These are phyloP conservation scores for Colletotrichum sp. DNA, from an alignment of 2,329 filamentous ascomycete species.

Conservation along the genomic window DNA sequence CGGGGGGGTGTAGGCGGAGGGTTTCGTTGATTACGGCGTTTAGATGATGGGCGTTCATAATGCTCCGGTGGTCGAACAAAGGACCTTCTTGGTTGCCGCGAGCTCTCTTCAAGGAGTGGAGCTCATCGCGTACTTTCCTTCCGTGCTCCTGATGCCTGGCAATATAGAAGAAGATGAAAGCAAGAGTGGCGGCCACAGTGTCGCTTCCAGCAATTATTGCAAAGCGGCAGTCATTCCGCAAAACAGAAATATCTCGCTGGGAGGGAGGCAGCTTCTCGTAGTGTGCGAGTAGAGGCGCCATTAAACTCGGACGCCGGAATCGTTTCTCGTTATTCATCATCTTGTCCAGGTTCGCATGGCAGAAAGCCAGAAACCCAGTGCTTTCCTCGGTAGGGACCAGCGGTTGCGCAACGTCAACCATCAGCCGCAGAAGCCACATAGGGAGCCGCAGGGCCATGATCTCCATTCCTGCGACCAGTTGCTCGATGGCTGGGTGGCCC, in stretches of 20 bases:
- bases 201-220: background rate
- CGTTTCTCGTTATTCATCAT: background rate
- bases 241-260: background rate
- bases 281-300: background rate
- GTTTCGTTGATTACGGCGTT: background rate
- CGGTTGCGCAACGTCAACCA: background rate
- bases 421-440: background rate
- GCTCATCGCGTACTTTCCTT: background rate
- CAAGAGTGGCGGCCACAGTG: background rate
- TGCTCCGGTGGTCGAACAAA: background rate
- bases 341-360: background rate
- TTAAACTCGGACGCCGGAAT: background rate
- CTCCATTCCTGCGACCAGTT: background rate
- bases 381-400: background rate
- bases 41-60: background rate
- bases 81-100: background rate
- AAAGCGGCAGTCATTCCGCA: background rate
- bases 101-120: background rate
- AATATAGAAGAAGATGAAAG: background rate
- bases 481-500: background rate
- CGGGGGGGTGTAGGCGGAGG: background rate
- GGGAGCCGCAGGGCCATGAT: background rate
- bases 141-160: background rate
- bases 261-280: background rate
- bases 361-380: background rate